These are phyloP conservation scores for Protomyces pachydermus DNA, from an alignment of 1,139 yeast species.

Conservation along the genomic window DNA sequence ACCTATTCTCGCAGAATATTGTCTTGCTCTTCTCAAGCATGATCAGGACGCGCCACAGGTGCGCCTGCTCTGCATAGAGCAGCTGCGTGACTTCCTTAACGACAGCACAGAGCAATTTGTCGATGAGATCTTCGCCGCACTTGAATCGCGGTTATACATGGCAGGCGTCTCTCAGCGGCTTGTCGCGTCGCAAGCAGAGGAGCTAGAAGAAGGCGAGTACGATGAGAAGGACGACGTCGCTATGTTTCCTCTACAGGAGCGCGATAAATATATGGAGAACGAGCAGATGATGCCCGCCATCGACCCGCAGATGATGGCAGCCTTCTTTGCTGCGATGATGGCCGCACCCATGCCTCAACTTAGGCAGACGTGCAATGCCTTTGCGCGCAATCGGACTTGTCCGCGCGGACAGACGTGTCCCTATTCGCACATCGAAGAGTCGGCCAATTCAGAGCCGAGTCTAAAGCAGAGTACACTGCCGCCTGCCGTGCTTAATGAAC, in stretches of 20 bases:
- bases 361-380: background rate
- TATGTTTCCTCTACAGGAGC: background rate
- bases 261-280: background rate
- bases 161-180: background rate
- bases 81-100: constrained; percentile 41
- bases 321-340: background rate
- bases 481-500: background rate
- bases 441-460: no score
- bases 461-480: background rate
- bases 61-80: constrained; percentile 38
- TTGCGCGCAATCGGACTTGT: background rate
- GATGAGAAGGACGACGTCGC: background rate
- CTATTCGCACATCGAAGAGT: background rate
- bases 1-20: constrained; percentile 46
- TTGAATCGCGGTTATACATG: constrained; percentile 30
- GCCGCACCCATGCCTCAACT: background rate
- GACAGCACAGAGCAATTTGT: constrained; percentile 37
- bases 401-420: background rate
- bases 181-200: background rate
- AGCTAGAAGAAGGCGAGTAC: background rate
- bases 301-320: background rate
- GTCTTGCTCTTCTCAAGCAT: constrained; percentile 44
- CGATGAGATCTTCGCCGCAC: constrained; percentile 36
- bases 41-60: constrained; percentile 40
- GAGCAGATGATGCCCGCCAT: background rate